Base-by-base conservation (phyloP, 192 early-diverging fungal species). In the Linnemannia hyalina region DNA sequence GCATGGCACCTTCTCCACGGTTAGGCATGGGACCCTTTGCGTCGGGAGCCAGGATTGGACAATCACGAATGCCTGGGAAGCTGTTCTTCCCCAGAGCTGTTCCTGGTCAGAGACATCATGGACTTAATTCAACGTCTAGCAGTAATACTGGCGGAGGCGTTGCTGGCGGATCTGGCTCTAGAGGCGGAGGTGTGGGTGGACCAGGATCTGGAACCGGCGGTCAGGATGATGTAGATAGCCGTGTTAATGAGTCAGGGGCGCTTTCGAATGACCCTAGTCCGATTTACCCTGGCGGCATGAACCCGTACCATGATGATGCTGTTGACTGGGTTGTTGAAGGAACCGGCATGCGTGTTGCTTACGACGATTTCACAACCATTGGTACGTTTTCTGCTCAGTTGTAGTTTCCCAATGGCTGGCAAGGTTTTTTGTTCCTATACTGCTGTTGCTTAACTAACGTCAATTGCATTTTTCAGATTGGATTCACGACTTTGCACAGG, bases 401-500 rank as follows among this genome's bases (percentile, higher is more conserved):
- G 8, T 65, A 22, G 38, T 49, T 44, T 68, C 16, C 32, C 13
- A 18, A 38, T 78, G 18, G 18, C 18, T 52, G 29, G 2, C 15
- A 47, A 23, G 46, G 13, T 0, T 65, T 0, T 65, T 13, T 23
- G 15, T 4, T 32, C 32, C 1, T 26, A 20, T 23, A 11, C 4
- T 11, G 26, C 22, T 16, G 7, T 69, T 15, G 47, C 29, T 23
- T 1, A n/a, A 20, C 26, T 74, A 22, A 38, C 36, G 6, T 16
- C 26, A 32, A n/a, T 18, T 80, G 26, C 36, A 38, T 26, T 15
- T 16, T 16, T 11, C 83, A 93, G 96, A 99, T 89, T 98, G 96
- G 96, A 95, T 97, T 55, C 96, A 97, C 80, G 97, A 98, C 88
- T 92, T 94, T 76, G 94, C 95, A 18, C 94, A 95, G 88, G 97